Percentiles rank a stretch among this genome's conserved stretches.
phyloP scores from a whole-genome alignment of 306 rosid species.

The Castanospermum australe region DNA sequence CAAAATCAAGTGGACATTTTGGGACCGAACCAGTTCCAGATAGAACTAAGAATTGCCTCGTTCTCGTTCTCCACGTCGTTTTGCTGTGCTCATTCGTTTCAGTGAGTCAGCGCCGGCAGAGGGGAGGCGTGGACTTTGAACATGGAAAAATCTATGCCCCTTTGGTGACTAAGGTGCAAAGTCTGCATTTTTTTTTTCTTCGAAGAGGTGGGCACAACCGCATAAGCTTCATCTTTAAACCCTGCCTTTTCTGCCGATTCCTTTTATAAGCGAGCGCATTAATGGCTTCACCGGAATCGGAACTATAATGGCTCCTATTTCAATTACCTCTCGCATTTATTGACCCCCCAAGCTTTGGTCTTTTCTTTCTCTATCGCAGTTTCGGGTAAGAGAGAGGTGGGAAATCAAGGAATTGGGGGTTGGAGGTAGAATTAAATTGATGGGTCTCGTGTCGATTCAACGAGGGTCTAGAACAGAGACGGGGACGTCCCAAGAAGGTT shows the following conservation, averaged over 20 bases:
- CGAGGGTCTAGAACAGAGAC: conserved; percentile 65
- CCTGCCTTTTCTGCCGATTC: neutral
- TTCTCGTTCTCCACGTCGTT: neutral
- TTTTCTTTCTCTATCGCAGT: conserved; percentile 14
- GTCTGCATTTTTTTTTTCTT: neutral
- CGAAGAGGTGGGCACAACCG: neutral
- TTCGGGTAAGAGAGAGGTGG: conserved; percentile 18
- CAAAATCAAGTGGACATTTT: conserved; percentile 9
- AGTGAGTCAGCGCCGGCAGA: neutral
- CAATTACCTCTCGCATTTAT: neutral
- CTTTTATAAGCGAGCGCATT: neutral
- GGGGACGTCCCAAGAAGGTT: conserved; percentile 47
- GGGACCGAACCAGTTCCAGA: neutral
- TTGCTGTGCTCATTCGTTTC: conserved; percentile 23
- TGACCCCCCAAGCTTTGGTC: neutral
- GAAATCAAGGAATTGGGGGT: conserved; percentile 5
- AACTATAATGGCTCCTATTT: conserved; percentile 11
- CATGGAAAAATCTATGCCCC: neutral
- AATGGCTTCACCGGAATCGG: conserved; percentile 11
- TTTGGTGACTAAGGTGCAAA: neutral
- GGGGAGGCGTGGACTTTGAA: conserved; percentile 26
- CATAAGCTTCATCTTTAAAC: neutral
- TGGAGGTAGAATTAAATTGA: conserved; percentile 23
- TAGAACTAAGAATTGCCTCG: neutral
- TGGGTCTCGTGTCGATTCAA: conserved; percentile 56